Percentiles rank a stretch among this genome's conserved stretches.
phyloP scores from a whole-genome alignment of 345 rosid genomes.

The Trapa bicornis region DNA sequence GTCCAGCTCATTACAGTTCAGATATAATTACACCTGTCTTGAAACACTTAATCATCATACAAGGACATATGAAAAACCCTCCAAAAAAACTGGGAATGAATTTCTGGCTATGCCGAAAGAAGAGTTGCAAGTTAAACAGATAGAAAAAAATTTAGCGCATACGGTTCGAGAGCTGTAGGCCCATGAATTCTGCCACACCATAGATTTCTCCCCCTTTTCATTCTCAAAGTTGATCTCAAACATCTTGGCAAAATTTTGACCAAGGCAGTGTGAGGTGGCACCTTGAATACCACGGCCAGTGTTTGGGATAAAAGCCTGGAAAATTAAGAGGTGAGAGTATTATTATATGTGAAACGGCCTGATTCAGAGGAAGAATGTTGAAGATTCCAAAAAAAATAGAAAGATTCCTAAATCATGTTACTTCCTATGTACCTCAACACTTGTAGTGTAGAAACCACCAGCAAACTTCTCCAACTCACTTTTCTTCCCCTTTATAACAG shows the following conservation, averaged over 20 bases:
- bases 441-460: slow-evolving; percentile 92
- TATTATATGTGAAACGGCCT: background rate
- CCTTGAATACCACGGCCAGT: slow-evolving; percentile 98
- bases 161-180: slow-evolving; percentile 86
- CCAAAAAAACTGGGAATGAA: background rate
- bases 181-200: slow-evolving; percentile 99
- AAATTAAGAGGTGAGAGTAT: slow-evolving; percentile 2
- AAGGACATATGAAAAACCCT: background rate
- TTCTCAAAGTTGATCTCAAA: slow-evolving; percentile 83
- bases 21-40: too few species aligned
- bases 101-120: background rate
- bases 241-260: slow-evolving; percentile 96
- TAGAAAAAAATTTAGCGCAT: slow-evolving; percentile 3
- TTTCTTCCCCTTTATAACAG: slow-evolving; percentile 86
- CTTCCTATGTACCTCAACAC: slow-evolving; percentile 57
- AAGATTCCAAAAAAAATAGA: background rate
- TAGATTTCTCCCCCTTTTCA: slow-evolving; percentile 77
- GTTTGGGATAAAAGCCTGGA: slow-evolving; percentile 88
- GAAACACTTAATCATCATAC: background rate
- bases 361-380: background rate
- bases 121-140: background rate
- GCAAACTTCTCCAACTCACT: slow-evolving; percentile 97
- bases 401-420: background rate
- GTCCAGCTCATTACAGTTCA: too few species aligned
- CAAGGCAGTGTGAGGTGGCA: slow-evolving; percentile 93